Evolutionary conservation across 2,329 filamentous ascomycete species (phyloP), one percentile per base, ranked within the genome.

Genomic region (Aquanectria penicillioides): DNA sequence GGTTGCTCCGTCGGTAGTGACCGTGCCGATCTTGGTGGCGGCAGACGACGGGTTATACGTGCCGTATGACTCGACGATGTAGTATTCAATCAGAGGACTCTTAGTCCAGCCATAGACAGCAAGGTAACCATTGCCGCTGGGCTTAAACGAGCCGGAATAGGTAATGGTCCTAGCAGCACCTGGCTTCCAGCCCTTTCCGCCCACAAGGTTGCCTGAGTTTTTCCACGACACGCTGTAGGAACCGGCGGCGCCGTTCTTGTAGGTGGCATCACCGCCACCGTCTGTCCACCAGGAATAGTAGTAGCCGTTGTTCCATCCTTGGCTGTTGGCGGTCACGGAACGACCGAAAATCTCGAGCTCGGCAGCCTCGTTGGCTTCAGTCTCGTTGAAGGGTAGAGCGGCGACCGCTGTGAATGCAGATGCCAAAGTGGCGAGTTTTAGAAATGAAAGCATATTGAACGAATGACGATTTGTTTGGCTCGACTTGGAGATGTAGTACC

Each of bases 221-320:
- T 61, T 69, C 83, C 83, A 86, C 8, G 37, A 26, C 38, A 69
- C 80, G 73, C 52, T 76, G 74, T 84, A 85, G 22, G 73, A 67
- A 1, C 81, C 81, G 4, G 64, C 74, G 5, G 67, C 65, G 3
- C 75, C 74, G 68, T 83, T 83, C 51, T 66, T 79, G 70, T 83
- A 83, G 25, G 73, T 77, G 9, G 81, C 79, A 13, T 66, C 67
- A 15, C 74, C 78, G 38, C 73, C 77, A 2, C 77, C 78, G 37
- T 83, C 79, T 41, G 79, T 80, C 80, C 80, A 82, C 71, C 76
- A 83, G 4, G 76, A 81, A 60, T 80, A 83, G 67, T 77, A 83
- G 67, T 36, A 69, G 9, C 81, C 81, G 47, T 78, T 75, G 64
- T 71, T 69, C 5, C 41, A 69, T 7, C 75, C 75, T 0, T 68